These are phyloP conservation scores for Asterella californica DNA, from an alignment of 225 moss, liverwort and hornwort species.

Conservation along the genomic window DNA sequence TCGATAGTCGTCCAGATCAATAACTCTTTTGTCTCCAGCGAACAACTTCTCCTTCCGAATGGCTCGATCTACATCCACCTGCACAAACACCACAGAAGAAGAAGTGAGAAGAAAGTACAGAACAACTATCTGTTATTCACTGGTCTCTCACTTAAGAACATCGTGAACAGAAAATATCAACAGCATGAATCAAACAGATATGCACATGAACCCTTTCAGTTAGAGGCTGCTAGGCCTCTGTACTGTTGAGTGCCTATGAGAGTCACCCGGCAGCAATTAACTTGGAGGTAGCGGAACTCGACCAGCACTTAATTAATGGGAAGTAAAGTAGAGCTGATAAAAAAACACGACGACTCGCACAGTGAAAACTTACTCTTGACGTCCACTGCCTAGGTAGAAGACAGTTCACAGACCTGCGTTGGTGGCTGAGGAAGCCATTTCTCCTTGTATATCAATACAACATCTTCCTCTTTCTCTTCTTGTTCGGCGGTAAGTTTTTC, in stretches of 20 bases:
- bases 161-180: too few relatives aligned
- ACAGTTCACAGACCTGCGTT: slow-evolving; percentile 27
- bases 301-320: background rate
- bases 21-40: slow-evolving; percentile 47
- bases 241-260: too few relatives aligned
- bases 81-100: background rate
- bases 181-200: too few relatives aligned
- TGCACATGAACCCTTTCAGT: too few relatives aligned
- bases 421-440: slow-evolving; percentile 69
- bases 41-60: slow-evolving; percentile 59
- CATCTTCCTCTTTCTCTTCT: slow-evolving; percentile 38
- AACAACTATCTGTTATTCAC: background rate
- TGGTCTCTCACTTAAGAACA: background rate
- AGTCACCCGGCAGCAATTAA: too few relatives aligned
- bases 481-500: slow-evolving; percentile 46
- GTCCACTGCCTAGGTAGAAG: background rate
- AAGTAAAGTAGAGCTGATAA: background rate
- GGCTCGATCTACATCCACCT: slow-evolving; percentile 62
- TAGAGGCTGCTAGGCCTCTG: too few relatives aligned
- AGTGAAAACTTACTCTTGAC: background rate
- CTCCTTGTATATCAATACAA: slow-evolving; percentile 48
- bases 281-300: background rate
- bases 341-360: too few relatives aligned
- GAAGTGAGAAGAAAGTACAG: background rate
- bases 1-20: slow-evolving; percentile 60